phyloP scores from a whole-genome alignment of 2,329 filamentous ascomycete species.

The Aspergillus flavus region DNA sequence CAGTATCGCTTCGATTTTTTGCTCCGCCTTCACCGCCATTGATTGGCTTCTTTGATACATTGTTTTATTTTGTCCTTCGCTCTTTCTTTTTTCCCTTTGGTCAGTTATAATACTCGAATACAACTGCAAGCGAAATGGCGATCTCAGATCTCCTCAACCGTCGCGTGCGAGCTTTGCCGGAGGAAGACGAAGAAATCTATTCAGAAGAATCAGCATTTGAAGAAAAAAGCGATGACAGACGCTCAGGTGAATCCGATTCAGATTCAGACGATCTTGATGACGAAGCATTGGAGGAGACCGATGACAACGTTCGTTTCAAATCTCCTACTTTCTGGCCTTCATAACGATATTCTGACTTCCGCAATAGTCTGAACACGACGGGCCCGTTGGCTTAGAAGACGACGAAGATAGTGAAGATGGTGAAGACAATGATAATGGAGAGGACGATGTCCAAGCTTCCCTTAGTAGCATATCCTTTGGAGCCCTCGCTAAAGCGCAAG shows the following conservation, averaged over 20 bases:
- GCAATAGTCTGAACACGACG: slow-evolving; percentile 40
- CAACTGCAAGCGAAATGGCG: slow-evolving; percentile 30
- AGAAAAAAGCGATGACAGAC: slow-evolving; percentile 21
- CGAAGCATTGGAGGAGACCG: slow-evolving; percentile 12
- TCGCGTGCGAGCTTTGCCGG: slow-evolving; percentile 44
- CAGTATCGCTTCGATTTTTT: slow-evolving; percentile 30
- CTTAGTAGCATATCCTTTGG: slow-evolving; percentile 77
- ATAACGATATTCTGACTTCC: slow-evolving; percentile 16
- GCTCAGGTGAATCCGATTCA: slow-evolving; percentile 14
- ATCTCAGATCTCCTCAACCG: slow-evolving; percentile 44
- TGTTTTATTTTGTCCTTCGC: background rate
- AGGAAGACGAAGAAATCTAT: slow-evolving; percentile 46
- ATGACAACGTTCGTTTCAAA: slow-evolving; percentile 11
- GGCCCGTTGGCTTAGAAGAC: slow-evolving; percentile 44
- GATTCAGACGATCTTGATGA: slow-evolving; percentile 18
- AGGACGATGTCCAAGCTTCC: slow-evolving; percentile 40
- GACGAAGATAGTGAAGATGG: slow-evolving; percentile 44
- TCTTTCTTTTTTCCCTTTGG: background rate
- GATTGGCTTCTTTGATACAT: background rate
- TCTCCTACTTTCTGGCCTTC: background rate
- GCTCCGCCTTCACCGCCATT: slow-evolving; percentile 12
- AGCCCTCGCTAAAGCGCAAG: slow-evolving; percentile 84
- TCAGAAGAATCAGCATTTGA: slow-evolving; percentile 32
- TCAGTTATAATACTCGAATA: background rate
- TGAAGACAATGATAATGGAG: slow-evolving; percentile 34